phyloP scores from a whole-genome alignment of 2,329 filamentous ascomycete species.

The Ophiocordyceps polyrhachis-furcata region DNA sequence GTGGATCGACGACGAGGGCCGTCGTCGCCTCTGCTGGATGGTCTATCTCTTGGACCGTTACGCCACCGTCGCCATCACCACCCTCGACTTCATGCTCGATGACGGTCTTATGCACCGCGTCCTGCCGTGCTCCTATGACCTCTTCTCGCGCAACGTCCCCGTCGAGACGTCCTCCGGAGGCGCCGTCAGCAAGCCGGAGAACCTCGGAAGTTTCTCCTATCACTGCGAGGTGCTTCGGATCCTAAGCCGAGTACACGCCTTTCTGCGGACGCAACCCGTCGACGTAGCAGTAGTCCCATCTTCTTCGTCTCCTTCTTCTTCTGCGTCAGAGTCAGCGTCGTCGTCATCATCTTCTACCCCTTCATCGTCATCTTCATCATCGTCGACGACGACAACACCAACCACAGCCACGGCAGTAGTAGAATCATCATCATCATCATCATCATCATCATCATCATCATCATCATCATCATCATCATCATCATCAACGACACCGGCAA shows the following conservation, averaged over 20 bases:
- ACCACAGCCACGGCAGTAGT: not conserved
- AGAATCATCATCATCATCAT: not conserved
- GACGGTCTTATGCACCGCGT: conserved; percentile 20
- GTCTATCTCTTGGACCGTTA: conserved; percentile 25
- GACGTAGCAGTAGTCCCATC: conserved; percentile 20
- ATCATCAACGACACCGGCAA: not conserved
- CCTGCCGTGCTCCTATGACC: conserved; percentile 23
- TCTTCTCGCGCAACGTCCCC: conserved; percentile 23
- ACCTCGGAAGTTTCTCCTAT: conserved; percentile 24
- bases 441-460: not conserved
- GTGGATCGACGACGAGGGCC: conserved; percentile 25
- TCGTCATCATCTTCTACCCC: not conserved
- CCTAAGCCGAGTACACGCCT: conserved; percentile 22
- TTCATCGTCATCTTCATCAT: not conserved
- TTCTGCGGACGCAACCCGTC: conserved; percentile 13
- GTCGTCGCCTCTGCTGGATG: conserved; percentile 24
- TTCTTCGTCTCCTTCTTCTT: not conserved
- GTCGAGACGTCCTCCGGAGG: conserved; percentile 19
- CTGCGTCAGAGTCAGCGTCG: not conserved
- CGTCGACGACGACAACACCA: not conserved
- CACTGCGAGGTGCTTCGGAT: conserved; percentile 25
- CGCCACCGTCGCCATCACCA: conserved; percentile 21
- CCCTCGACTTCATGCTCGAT: conserved; percentile 22
- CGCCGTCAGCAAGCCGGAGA: conserved; percentile 19
- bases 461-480: not conserved